Conservation (phyloP, 495 filamentous ascomycete species). For the Talaromyces wortmannii region DNA sequence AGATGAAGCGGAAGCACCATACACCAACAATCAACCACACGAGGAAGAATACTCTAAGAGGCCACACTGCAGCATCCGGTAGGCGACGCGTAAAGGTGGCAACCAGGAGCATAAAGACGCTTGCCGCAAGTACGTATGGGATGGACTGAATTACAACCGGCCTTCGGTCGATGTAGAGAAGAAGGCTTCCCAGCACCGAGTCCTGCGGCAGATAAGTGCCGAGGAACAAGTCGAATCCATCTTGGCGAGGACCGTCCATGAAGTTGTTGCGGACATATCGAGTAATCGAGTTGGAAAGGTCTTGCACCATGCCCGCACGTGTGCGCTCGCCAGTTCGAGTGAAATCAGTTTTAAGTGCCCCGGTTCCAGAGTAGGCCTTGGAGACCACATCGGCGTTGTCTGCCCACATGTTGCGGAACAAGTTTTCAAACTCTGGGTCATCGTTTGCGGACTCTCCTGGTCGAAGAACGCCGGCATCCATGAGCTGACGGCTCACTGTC, state of each 20-base stretch:
- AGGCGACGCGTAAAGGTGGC: constrained; percentile 61
- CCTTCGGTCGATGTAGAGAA: constrained; percentile 78
- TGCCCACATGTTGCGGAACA: constrained; percentile 96
- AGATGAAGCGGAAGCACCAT: constrained; percentile 69
- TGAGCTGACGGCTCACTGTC: constrained; percentile 79
- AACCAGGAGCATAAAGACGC: constrained; percentile 81
- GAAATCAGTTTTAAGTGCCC: constrained; percentile 93
- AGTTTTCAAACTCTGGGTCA: constrained; percentile 69
- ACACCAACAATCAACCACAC: constrained; percentile 62
- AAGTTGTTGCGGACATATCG: constrained; percentile 91
- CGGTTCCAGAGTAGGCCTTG: constrained; percentile 86
- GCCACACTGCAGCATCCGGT: constrained; percentile 65
- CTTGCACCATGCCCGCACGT: constrained; percentile 70
- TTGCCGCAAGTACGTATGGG: constrained; percentile 83
- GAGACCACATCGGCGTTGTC: constrained; percentile 97
- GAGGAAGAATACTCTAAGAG: constrained; percentile 68
- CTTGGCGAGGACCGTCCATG: constrained; percentile 83
- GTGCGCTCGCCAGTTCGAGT: constrained; percentile 86
- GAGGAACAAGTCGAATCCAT: constrained; percentile 90
- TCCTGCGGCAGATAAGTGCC: constrained; percentile 72
- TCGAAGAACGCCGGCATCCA: constrained; percentile 68
- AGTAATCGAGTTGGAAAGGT: constrained; percentile 73
- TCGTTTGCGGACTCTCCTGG: constrained; percentile 62
- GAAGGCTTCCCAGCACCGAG: constrained; percentile 52
- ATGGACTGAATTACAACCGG: constrained; percentile 82